Evolutionary conservation across 202 grass and related monocot genomes (phyloP), one percentile per base, ranked within the genome.

Genomic region (Cymbopogon flexuosus): DNA sequence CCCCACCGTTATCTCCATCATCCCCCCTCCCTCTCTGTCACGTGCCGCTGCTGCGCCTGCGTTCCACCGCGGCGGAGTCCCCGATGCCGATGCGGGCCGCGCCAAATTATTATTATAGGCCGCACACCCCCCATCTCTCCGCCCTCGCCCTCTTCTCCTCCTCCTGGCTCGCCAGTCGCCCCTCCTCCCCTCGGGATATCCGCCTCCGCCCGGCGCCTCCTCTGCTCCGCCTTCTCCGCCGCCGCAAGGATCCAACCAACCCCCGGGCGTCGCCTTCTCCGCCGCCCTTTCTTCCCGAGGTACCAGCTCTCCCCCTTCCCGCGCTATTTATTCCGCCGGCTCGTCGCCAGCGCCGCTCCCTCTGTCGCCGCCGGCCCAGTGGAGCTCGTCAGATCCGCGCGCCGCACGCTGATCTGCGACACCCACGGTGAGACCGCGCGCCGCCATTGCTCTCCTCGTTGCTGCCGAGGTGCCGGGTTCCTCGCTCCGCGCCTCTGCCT

Each of bases 61-160:
- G 11, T 56, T 36, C 10, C 56, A 18, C 40, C 41, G 22, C 40
- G 82, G 87, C 87, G 87, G 87, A 89, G 82, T 78, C 65, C 78
- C 78, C 82, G 6, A 89, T 58, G 83, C 59, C 75, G 83, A 72
- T 64, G 33, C 66, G 58, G 37, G 81, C 52, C n/a, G 63, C 60
- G 15, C 39, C 39, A 35, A 85, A 81, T 60, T 78, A 83, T 78
- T 87, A 87, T 83, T 83, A 78, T 83, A 83, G 85, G 80, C 74
- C 85, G 73, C 85, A 87, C 85, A 67, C n/a, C 79, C 35, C 79
- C 27, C 73, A 72, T 78, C 70, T 19, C 13, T 31, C 24, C 43
- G 9, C 3, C 46, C 18, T 40, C 36, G 31, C 31, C 4, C 31
- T 6, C 36, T 5, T 35, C 34, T 8, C 6, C 36, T 52, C 76